These are phyloP conservation scores for Paramecium tetraurelia DNA, from an alignment of 73 alveolate genomes.

Conservation along the genomic window DNA sequence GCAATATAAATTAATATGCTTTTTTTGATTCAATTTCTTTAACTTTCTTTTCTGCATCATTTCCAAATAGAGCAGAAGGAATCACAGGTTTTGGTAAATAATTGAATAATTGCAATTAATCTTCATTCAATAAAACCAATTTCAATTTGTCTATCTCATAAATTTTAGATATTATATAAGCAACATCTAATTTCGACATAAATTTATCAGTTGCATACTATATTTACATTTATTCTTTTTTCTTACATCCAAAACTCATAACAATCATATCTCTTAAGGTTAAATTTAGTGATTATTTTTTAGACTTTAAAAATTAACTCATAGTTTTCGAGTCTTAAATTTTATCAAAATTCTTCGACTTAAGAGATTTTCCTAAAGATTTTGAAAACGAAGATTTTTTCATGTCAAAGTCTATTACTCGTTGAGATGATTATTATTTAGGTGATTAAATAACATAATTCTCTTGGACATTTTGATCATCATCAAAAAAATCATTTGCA, in stretches of 20 bases:
- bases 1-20: not conserved
- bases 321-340: not conserved
- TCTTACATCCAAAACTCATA: conserved; percentile 2
- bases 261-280: not conserved
- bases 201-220: conserved; percentile 38
- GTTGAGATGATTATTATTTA: not conserved
- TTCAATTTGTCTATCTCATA: conserved; percentile 54
- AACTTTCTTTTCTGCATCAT: not conserved
- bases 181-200: conserved; percentile 44
- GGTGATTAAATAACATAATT: not conserved
- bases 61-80: conserved; percentile 1
- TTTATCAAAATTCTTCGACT: not conserved
- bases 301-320: not conserved
- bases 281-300: not conserved
- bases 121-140: not conserved
- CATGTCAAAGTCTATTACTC: not conserved
- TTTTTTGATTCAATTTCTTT: conserved; percentile 4
- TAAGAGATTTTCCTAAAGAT: not conserved
- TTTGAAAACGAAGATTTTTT: not conserved
- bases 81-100: conserved; percentile 50
- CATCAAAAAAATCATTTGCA: not conserved
- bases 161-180: conserved; percentile 15
- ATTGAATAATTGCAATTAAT: conserved; percentile 30
- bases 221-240: not conserved
- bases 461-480: not conserved